A percentile compares a stretch with the other conserved stretches of the same genome.
Evolutionary conservation across 2,329 filamentous ascomycete species (phyloP).

Genomic region (Dothistroma pini): DNA sequence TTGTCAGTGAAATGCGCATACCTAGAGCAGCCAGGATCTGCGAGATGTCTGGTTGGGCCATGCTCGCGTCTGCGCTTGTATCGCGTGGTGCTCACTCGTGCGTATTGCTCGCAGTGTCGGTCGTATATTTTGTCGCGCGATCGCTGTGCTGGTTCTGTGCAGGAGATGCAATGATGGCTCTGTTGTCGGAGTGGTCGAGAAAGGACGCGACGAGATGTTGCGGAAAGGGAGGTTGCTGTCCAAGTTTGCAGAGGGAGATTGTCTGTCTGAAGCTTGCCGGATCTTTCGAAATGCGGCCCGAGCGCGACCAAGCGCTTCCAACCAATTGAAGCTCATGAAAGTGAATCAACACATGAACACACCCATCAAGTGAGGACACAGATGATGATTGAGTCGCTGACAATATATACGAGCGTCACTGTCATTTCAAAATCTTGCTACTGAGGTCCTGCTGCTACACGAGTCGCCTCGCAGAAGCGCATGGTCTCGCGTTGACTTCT

Average conservation of each 20-base stretch:
- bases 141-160: background rate
- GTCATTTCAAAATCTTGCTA: too few relatives aligned
- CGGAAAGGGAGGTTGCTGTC: background rate
- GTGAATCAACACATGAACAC: background rate
- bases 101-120: background rate
- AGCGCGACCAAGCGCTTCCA: background rate
- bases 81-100: background rate
- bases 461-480: background rate
- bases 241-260: background rate
- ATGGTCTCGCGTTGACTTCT: background rate
- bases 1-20: conserved; percentile 19
- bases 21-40: conserved; percentile 52
- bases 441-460: background rate
- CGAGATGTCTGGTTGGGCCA: conserved; percentile 49
- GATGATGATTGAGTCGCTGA: background rate
- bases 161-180: background rate
- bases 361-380: background rate
- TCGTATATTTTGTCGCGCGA: background rate
- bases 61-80: conserved; percentile 24
- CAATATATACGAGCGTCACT: too few relatives aligned
- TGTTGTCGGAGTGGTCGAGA: background rate
- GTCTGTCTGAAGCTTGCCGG: background rate
- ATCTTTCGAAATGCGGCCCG: background rate
- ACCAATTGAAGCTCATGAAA: background rate
- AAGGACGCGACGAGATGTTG: background rate